A percentile compares a stretch with the other conserved stretches of the same genome.
These are phyloP conservation scores for Kregervanrija delftensis DNA, from an alignment of 805 yeast species.

Conservation along the genomic window DNA sequence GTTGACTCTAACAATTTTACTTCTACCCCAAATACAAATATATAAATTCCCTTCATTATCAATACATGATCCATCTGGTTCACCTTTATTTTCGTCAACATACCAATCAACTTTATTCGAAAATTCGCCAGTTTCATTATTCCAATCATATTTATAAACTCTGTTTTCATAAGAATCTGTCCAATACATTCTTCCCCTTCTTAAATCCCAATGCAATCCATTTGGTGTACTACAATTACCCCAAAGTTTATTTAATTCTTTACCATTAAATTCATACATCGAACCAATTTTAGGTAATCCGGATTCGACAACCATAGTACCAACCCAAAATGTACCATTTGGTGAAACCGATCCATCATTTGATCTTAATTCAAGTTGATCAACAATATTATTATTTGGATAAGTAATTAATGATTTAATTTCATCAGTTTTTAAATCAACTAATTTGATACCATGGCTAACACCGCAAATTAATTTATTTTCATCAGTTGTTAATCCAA, in stretches of 20 bases:
- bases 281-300: conserved; percentile 40
- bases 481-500: conserved; percentile 56
- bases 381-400: conserved; percentile 29
- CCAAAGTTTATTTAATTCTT: conserved; percentile 26
- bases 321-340: conserved; percentile 71
- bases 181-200: conserved; percentile 37
- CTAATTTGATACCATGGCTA: conserved; percentile 55
- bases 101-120: conserved; percentile 18
- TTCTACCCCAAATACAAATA: conserved; percentile 61
- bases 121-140: conserved; percentile 31
- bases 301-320: conserved; percentile 52
- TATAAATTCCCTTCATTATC: conserved; percentile 49
- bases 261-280: conserved; percentile 35
- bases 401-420: conserved; percentile 34
- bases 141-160: conserved; percentile 42
- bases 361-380: conserved; percentile 41
- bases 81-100: conserved; percentile 34
- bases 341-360: conserved; percentile 83
- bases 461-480: conserved; percentile 54
- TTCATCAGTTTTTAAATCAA: conserved; percentile 34
- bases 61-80: conserved; percentile 77
- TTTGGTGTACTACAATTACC: conserved; percentile 54
- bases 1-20: conserved; percentile 48
- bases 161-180: conserved; percentile 45
- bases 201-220: conserved; percentile 52